Base-by-base conservation (phyloP, 1,284 basidiomycete genomes). In the Ceratobasidium sp. region DNA sequence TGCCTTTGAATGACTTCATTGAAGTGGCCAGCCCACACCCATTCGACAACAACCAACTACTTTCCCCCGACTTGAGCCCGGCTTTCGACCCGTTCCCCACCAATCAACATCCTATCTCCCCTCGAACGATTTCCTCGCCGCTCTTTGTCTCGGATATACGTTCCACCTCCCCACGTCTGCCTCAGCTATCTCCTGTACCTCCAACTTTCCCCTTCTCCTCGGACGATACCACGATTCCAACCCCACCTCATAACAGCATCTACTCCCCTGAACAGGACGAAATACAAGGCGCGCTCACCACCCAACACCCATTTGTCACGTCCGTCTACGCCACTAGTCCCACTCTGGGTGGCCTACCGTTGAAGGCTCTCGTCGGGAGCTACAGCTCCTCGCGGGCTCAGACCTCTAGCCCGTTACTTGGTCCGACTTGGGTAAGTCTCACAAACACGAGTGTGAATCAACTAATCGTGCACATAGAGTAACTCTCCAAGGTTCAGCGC, bases 1-100 rank as follows among this genome's bases (percentile, higher is more conserved):
- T 75, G 27, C 73, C 73, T 27, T 27, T 75, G 33, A 75, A 75
- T n/a, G 73, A 75, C 50, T 27, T 54, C 33, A 18, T 20, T 18
- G 5, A 54, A 6, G 12, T 20, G 8, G 16, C 33, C 33, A 46
- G 35, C 33, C 20, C 44, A 6, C n/a, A 66, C n/a, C 41, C 16
- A 8, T 20, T 35, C n/a, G 62, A 46, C 27, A 52, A 55, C 48
- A 2, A 20, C 33, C 8, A 75, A 8, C 48, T 55, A 8, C 50
- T 50, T 27, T 38, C 62, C 55, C 60, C 73, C 33, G 20, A 64
- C 38, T 23, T 50, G 55, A 38, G 46, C 23, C 18, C 44, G 52
- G 6, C 10, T 23, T 38, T 35, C 33, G 27, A 41, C 20, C 23
- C 44, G 5, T 38, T 38, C 3, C 52, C 64, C 18, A 38, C 20